Evolutionary conservation across 2,329 filamentous ascomycete species (phyloP).

Genomic region (Pseudocercospora musae): DNA sequence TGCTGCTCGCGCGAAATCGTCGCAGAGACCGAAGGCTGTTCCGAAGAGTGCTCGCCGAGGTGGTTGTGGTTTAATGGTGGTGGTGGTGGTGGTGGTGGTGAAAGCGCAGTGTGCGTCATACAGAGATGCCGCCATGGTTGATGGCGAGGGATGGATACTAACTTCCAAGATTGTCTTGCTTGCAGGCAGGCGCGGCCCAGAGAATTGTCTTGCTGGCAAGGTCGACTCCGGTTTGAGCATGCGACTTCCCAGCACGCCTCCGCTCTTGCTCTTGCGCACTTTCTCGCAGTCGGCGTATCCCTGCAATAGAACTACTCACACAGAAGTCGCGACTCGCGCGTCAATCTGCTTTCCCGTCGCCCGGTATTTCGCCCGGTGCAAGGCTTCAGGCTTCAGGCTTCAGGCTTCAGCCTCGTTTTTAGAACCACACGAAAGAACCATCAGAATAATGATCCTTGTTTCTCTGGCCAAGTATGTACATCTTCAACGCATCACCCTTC

Average conservation of each 20-base stretch:
- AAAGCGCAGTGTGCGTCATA: constrained; percentile 15
- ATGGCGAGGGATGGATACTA: too few species aligned
- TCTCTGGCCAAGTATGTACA: constrained; percentile 16
- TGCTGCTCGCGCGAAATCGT: constrained; percentile 17
- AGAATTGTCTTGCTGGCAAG: too few species aligned
- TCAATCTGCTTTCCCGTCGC: constrained; percentile 6
- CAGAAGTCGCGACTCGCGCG: background rate
- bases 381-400: constrained; percentile 11
- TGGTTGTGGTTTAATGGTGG: constrained; percentile 16
- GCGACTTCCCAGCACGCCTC: too few species aligned
- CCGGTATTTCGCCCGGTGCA: too few species aligned
- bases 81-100: too few species aligned
- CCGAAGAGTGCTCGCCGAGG: constrained; percentile 25
- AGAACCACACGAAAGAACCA: background rate
- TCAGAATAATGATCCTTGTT: background rate
- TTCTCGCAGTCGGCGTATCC: constrained; percentile 1
- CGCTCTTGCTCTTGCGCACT: too few species aligned
- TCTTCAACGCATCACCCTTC: constrained; percentile 8
- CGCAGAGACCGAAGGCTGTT: constrained; percentile 28
- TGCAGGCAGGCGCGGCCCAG: too few species aligned
- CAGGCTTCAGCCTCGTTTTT: constrained; percentile 8
- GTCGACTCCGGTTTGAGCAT: too few species aligned
- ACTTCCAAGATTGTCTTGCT: constrained; percentile 8
- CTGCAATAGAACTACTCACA: constrained; percentile 1
- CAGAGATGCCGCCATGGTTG: constrained; percentile 11